These are phyloP conservation scores for Xylariaceae sp. DNA, from an alignment of 2,329 filamentous ascomycete species.

Conservation along the genomic window DNA sequence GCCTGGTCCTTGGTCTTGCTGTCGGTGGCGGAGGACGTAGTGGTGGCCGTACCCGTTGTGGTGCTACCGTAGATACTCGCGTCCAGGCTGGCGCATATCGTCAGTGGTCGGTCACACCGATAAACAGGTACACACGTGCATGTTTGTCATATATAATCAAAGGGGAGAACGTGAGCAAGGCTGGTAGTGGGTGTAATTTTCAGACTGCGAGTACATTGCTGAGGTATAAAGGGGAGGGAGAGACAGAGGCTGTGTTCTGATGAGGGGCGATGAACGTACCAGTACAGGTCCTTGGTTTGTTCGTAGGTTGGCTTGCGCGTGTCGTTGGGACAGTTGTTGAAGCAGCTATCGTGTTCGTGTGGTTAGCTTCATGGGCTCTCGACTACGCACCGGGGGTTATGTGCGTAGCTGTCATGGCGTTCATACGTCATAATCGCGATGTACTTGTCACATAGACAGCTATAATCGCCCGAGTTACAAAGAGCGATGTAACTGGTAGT, in stretches of 20 bases:
- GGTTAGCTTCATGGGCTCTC: conserved; percentile 2
- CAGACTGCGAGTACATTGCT: too few relatives aligned
- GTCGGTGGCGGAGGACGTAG: conserved; percentile 5
- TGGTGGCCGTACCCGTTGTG: conserved; percentile 15
- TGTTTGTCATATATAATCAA: neutral
- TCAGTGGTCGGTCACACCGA: too few relatives aligned
- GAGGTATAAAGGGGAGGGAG: neutral
- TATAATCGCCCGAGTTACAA: conserved; percentile 40
- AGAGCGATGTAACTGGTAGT: conserved; percentile 39
- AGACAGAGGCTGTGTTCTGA: neutral
- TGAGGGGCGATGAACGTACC: conserved; percentile 24
- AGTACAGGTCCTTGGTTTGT: conserved; percentile 34
- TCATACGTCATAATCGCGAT: conserved; percentile 52
- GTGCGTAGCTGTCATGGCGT: conserved; percentile 5
- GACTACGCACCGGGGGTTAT: neutral
- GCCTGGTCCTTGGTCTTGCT: conserved; percentile 6
- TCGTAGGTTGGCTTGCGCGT: conserved; percentile 29
- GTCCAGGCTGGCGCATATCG: conserved; percentile 34
- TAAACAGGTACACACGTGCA: too few relatives aligned
- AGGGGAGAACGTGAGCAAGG: too few relatives aligned
- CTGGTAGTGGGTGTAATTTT: too few relatives aligned
- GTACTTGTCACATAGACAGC: conserved; percentile 60
- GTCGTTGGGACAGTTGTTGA: conserved; percentile 64
- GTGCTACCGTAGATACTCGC: conserved; percentile 33
- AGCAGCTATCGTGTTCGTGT: conserved; percentile 50